Percentiles rank a stretch among this genome's conserved stretches.
These are phyloP conservation scores for Neurospora sp. DNA, from an alignment of 495 filamentous ascomycete genomes.

Conservation along the genomic window DNA sequence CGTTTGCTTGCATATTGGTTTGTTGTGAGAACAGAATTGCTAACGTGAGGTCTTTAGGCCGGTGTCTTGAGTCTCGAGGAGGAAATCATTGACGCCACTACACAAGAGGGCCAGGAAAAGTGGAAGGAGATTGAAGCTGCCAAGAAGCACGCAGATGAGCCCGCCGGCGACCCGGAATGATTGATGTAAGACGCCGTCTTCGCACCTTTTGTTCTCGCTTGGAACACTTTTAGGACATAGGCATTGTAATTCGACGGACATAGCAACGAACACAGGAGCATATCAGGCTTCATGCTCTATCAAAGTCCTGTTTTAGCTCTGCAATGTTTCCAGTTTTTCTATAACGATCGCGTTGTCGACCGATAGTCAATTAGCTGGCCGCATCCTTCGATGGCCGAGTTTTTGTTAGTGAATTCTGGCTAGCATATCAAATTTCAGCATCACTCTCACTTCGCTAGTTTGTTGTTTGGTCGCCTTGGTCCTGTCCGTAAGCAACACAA, in stretches of 20 bases:
- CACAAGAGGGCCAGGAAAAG: constrained; percentile 73
- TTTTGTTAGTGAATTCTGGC: neutral
- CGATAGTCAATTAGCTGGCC: neutral
- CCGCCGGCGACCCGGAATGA: constrained; percentile 26
- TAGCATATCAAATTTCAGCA: neutral
- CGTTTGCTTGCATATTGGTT: neutral
- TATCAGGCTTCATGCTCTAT: neutral
- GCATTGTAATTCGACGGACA: neutral
- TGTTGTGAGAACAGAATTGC: neutral
- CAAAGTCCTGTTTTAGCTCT: neutral
- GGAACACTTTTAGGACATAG: neutral
- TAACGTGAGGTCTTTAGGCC: constrained; percentile 34
- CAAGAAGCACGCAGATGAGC: constrained; percentile 19
- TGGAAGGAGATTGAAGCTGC: constrained; percentile 66
- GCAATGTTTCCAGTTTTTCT: neutral
- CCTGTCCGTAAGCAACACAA: neutral
- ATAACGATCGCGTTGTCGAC: neutral
- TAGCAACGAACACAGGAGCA: neutral
- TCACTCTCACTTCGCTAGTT: neutral
- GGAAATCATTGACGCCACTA: constrained; percentile 91
- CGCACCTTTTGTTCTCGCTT: neutral
- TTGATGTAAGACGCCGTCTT: neutral
- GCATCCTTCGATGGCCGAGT: neutral
- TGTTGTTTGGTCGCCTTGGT: neutral
- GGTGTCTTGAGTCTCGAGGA: constrained; percentile 88